Conservation (phyloP, 495 filamentous ascomycete species). For the Penicillium soppii region DNA sequence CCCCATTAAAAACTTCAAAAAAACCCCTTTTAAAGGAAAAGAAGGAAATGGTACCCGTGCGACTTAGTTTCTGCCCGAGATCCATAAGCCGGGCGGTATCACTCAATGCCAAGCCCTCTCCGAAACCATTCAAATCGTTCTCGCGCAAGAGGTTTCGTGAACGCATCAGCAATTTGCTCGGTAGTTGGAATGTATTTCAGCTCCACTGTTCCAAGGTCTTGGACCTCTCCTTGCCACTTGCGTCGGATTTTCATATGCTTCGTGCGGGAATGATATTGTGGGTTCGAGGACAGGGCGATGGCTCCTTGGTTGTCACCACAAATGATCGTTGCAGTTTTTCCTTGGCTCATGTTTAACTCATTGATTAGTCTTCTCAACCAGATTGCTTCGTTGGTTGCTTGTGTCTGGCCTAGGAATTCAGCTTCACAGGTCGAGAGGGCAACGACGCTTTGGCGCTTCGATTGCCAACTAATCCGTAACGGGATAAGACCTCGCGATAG, state of each 20-base stretch:
- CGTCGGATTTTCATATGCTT: conserved; percentile 35
- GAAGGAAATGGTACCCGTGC: no score
- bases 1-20: no score
- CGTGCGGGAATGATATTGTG: conserved; percentile 25
- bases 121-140: conserved; percentile 25
- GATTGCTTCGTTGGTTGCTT: conserved; percentile 41
- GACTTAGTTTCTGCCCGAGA: no score
- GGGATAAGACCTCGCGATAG: neutral
- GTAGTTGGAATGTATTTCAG: conserved; percentile 23
- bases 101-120: conserved; percentile 18
- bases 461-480: conserved; percentile 33
- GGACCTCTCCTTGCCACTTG: conserved; percentile 27
- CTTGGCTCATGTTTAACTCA: conserved; percentile 23
- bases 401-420: conserved; percentile 34
- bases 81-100: no score
- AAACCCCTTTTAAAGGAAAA: no score
- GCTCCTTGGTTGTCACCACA: conserved; percentile 31
- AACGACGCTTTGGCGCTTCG: conserved; percentile 33
- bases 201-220: conserved; percentile 15
- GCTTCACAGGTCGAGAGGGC: conserved; percentile 38
- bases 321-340: conserved; percentile 14
- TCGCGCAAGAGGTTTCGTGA: conserved; percentile 27
- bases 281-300: conserved; percentile 27
- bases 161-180: conserved; percentile 23
- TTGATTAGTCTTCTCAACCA: conserved; percentile 34